phyloP scores from a whole-genome alignment of 2,329 filamentous ascomycete species.

The Salinomyces thailandicus region DNA sequence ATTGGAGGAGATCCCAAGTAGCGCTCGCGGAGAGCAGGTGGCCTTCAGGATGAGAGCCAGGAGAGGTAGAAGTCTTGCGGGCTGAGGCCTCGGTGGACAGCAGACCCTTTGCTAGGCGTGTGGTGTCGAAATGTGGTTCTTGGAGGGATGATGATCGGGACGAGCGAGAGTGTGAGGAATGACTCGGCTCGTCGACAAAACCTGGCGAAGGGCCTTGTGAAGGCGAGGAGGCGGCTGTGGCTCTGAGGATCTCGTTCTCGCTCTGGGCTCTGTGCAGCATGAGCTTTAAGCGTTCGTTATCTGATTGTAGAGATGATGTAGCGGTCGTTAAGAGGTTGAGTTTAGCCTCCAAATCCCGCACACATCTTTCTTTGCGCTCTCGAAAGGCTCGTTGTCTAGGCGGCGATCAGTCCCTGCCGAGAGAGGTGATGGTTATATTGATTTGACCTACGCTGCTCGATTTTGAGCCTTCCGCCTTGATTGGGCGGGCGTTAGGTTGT shows the following conservation, averaged over 20 bases:
- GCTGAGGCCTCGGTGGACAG: constrained; percentile 12
- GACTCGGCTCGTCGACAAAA: constrained; percentile 22
- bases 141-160: constrained; percentile 10
- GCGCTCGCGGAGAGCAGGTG: constrained; percentile 60
- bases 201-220: constrained; percentile 35
- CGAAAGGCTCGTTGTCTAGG: constrained; percentile 89
- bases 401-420: constrained; percentile 4
- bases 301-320: constrained; percentile 59
- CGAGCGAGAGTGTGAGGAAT: constrained; percentile 13
- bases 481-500: constrained; percentile 36
- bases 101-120: constrained; percentile 12
- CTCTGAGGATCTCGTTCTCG: constrained; percentile 85
- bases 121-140: constrained; percentile 10
- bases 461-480: constrained; percentile 60
- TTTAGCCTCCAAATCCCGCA: constrained; percentile 84
- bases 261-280: constrained; percentile 75
- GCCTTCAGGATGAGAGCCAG: constrained; percentile 32
- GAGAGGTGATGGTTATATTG: constrained; percentile 2
- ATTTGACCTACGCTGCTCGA: constrained; percentile 52
- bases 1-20: constrained; percentile 83
- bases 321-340: constrained; percentile 66
- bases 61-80: constrained; percentile 4
- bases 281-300: constrained; percentile 78
- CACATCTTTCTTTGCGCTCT: constrained; percentile 87
- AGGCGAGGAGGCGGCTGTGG: constrained; percentile 50